Evolutionary conservation across 2,329 filamentous ascomycete genomes (phyloP), one percentile per base, ranked within the genome.

Genomic region (Diaporthe sp.): DNA sequence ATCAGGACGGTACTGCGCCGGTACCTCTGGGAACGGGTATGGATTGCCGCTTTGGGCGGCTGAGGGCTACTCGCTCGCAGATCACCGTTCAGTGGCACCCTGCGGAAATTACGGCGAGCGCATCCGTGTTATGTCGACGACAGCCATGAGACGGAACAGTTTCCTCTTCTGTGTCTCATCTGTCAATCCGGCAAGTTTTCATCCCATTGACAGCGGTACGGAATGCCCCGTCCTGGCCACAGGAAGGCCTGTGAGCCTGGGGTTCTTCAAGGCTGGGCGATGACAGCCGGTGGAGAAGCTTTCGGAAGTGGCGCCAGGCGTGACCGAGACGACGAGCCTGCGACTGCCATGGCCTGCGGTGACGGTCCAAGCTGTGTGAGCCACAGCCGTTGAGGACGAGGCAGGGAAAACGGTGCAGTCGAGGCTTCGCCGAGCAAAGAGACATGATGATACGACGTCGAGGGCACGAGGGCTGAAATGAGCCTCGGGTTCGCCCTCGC

Each of bases 71-170:
- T 55, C 34, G 65, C 65, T 69, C 65, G 71, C 46, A 73, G 70
- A 62, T 67, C 71, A 57, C 37, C 19, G 61, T 73, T 53, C 72
- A 67, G 74, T 76, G 74, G 74, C 49, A 74, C 74, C 65, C 72
- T 58, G 39, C 72, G 74, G 74, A 76, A 61, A 76, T 76, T 76
- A 68, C 71, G 51, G 31, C 71, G 71, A 73, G 37, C 49, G 34
- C 61, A 73, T 73, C 55, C 71, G 59, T 73, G 28, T 73, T 28
- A 37, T 55, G 46, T 44, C 13, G 49, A 55, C 28, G 55, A 73
- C 49, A 39, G 37, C 15, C 8, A 55, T 42, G 71, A 73, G 71
- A 62, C 71, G 71, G 51, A 44, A 55, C 22, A 44, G 51, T 73
- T 73, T 73, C 58, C 71, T 73, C 31, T 73, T 73, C 34, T 53